phyloP scores from a whole-genome alignment of 768 basidiomycete species.

The Boletus rufocinnamomeus region DNA sequence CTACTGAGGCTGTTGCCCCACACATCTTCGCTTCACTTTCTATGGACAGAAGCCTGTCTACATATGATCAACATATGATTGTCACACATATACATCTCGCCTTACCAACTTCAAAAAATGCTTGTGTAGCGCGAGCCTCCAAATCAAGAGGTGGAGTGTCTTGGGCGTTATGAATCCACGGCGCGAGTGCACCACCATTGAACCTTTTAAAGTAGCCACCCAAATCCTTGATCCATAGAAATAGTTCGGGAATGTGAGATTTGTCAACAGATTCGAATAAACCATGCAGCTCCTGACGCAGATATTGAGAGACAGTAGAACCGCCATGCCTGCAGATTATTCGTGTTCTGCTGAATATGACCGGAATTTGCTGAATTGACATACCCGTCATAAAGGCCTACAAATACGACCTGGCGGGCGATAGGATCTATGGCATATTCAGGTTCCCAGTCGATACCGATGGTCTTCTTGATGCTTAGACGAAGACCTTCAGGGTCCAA shows the following conservation, averaged over 20 bases:
- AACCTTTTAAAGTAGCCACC: constrained; percentile 94
- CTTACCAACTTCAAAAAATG: constrained; percentile 78
- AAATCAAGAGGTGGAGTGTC: constrained; percentile 56
- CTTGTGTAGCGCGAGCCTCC: constrained; percentile 81
- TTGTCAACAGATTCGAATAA: constrained; percentile 80
- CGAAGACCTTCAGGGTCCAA: constrained; percentile 75
- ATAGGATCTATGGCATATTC: constrained; percentile 51
- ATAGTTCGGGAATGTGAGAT: constrained; percentile 70
- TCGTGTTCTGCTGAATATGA: constrained; percentile 2
- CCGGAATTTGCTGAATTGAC: constrained; percentile 14
- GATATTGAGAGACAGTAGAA: constrained; percentile 82
- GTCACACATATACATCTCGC: not conserved
- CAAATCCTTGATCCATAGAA: constrained; percentile 71
- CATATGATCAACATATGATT: constrained; percentile 9
- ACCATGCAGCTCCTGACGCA: constrained; percentile 83
- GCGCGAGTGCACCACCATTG: constrained; percentile 72
- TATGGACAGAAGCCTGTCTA: constrained; percentile 71
- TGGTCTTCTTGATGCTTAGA: constrained; percentile 58
- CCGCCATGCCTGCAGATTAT: constrained; percentile 79
- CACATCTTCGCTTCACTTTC: constrained; percentile 71
- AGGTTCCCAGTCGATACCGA: constrained; percentile 75
- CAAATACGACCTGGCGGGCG: constrained; percentile 76
- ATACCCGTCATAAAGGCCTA: constrained; percentile 92
- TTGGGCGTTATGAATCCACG: constrained; percentile 52
- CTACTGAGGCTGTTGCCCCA: constrained; percentile 91